Evolutionary conservation across 2,329 filamentous ascomycete species (phyloP), one percentile per base, ranked within the genome.

Genomic region (Stemphylium vesicarium): DNA sequence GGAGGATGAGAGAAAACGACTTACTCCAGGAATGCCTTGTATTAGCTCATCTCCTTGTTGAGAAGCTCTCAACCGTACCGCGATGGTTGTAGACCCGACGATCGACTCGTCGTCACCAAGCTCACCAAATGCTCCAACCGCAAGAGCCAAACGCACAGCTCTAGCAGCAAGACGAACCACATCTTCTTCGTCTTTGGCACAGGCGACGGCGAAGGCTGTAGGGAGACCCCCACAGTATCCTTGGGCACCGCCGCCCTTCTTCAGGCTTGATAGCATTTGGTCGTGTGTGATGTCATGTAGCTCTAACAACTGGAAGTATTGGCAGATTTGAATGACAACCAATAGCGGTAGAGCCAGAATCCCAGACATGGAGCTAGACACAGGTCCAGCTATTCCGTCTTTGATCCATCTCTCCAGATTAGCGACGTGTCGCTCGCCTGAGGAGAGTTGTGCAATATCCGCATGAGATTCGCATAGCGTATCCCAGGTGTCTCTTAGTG

Each of bases 271-370:
- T 16, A 65, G 41, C 45, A 56, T 48, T 36, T 47, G 35, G 13
- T 59, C 44, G 18, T 61, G 52, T 56, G 64, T 39, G 38, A 56
- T 24, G 56, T 31, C 12, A 24, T 52, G 18, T 36, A 47, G 12
- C 18, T 61, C 50, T 11, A 67, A 53, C 39, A 53, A 62, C 26
- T 63, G 63, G 46, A 67, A 66, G 41, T 67, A 67, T 22, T 67
- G 64, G 36, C 57, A 53, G 13, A 56, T 50, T 29, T 67, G 64
- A n/a, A 67, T 59, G 31, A 64, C 37, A 10, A 56, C 49, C 37
- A 67, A 39, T 15, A 67, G 43, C 5, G 64, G 64, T n/a, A 67
- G 52, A 3, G 59, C 43, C 13, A 65, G 18, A 37, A 61, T 53
- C 9, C 50, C 38, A 15, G 43, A 53, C 58, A 61, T 65, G 15